Evolutionary conservation across 805 yeast species (phyloP).

Genomic region (Kodamaea neixiangensis): DNA sequence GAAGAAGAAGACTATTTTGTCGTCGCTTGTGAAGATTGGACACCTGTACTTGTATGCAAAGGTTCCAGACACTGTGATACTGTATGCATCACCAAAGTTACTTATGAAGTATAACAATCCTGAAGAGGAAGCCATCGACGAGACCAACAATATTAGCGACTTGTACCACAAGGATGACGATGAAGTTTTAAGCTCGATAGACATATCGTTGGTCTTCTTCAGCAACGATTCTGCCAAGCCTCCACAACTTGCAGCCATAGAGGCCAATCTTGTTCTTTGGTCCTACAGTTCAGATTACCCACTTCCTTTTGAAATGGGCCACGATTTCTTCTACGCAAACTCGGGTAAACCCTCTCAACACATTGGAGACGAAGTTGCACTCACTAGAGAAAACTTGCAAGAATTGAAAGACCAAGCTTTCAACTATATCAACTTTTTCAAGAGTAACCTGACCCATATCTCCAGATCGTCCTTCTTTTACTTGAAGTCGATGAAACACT

Average conservation of each 20-base stretch:
- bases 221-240: constrained; percentile 28
- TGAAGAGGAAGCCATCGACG: constrained; percentile 15
- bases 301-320: constrained; percentile 38
- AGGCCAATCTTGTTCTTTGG: constrained; percentile 42
- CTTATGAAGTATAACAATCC: constrained; percentile 39
- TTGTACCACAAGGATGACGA: constrained; percentile 32
- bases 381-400: constrained; percentile 37
- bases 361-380: constrained; percentile 25
- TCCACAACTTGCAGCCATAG: constrained; percentile 36
- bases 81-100: constrained; percentile 40
- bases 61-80: constrained; percentile 36
- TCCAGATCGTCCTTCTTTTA: constrained; percentile 37
- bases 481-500: constrained; percentile 38
- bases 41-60: constrained; percentile 32
- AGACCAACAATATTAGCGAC: constrained; percentile 27
- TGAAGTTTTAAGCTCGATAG: constrained; percentile 24
- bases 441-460: constrained; percentile 32
- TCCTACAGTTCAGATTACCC: constrained; percentile 43
- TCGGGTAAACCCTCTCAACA: constrained; percentile 7
- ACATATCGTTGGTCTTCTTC: constrained; percentile 30
- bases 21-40: constrained; percentile 36
- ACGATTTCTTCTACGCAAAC: constrained; percentile 43
- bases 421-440: constrained; percentile 36
- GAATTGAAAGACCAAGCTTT: constrained; percentile 34
- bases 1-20: constrained; percentile 38